Evolutionary conservation across 2,329 filamentous ascomycete genomes (phyloP), one percentile per base, ranked within the genome.

Genomic region (Colletotrichum kahawae): DNA sequence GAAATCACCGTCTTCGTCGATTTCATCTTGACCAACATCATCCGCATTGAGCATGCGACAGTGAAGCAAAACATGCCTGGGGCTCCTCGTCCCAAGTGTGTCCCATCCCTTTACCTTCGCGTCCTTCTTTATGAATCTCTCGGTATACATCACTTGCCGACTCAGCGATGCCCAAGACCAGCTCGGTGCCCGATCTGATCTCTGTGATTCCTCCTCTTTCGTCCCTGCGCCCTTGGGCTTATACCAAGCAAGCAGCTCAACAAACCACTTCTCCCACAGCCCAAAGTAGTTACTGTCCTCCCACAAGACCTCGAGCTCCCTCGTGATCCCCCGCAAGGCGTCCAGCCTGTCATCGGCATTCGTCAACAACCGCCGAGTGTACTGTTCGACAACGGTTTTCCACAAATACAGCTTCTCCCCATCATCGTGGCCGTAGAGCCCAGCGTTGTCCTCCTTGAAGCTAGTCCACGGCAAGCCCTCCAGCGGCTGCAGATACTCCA

Each of bases 121-220:
- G 16, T 74, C 65, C 2, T 48, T 7, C 14, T 36, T 54, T 2
- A 16, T n/a, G 16, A 74, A 48, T n/a, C 2, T 18, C 14, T 65
- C 54, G 36, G 29, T 74, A 38, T 65, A 74, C 27, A 4, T 31
- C 24, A 76, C 29, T 5, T 24, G 21, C 43, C 57, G 38, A 16
- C 70, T 34, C 27, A 76, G 24, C 51, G 74, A 76, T 7, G 64
- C 74, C 74, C 74, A 76, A 1, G 74, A 76, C 74, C 74, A 76
- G 24, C 48, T 74, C 10, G 74, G 74, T 24, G 74, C 74, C 6
- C 59, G 66, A 3, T 1, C 14, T 18, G 43, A 66, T 18, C 68
- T 33, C 10, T 24, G 27, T 12, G 12, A 56, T 12, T 33, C 31
- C 31, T 33, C 31, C 10, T 33, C 31, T 12, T 33, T 33, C 31